A percentile compares a stretch with the other conserved stretches of the same genome.
Evolutionary conservation across 306 rosid genomes (phyloP).

Genomic region (Astragalus membranaceus): DNA sequence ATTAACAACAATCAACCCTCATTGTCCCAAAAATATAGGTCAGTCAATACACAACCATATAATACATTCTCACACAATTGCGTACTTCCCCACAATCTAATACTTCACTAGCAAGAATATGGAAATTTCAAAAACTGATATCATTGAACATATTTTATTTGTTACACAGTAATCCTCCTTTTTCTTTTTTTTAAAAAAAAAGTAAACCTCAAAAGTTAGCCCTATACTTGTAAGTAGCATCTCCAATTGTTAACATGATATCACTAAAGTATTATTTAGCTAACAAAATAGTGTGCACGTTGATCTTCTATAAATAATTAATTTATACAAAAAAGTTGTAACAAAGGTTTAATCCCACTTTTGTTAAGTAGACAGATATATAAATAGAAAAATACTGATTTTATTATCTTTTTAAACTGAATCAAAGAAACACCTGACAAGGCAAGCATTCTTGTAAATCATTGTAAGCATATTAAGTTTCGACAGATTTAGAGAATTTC

Average conservation of each 20-base stretch:
- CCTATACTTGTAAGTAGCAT: neutral
- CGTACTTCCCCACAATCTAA: neutral
- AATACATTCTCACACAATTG: neutral
- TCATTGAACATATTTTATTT: neutral
- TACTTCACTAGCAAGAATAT: constrained; percentile 8
- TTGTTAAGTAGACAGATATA: constrained; percentile 10
- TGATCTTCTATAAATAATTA: neutral
- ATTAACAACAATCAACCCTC: neutral
- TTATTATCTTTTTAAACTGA: neutral
- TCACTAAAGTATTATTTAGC: neutral
- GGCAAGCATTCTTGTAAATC: neutral
- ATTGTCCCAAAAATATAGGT: neutral
- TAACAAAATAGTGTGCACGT: neutral
- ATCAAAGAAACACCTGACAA: constrained; percentile 4
- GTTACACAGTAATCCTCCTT: no score
- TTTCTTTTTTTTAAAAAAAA: no score
- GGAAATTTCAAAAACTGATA: neutral
- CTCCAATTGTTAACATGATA: neutral
- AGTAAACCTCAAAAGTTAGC: neutral
- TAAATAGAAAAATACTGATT: neutral
- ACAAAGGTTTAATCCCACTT: neutral
- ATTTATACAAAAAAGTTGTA: constrained; percentile 5
- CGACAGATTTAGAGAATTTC: no score
- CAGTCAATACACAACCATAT: neutral
- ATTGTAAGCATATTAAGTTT: neutral